phyloP scores from a whole-genome alignment of 1,139 yeast species.

The Blastobotrys elegans region DNA sequence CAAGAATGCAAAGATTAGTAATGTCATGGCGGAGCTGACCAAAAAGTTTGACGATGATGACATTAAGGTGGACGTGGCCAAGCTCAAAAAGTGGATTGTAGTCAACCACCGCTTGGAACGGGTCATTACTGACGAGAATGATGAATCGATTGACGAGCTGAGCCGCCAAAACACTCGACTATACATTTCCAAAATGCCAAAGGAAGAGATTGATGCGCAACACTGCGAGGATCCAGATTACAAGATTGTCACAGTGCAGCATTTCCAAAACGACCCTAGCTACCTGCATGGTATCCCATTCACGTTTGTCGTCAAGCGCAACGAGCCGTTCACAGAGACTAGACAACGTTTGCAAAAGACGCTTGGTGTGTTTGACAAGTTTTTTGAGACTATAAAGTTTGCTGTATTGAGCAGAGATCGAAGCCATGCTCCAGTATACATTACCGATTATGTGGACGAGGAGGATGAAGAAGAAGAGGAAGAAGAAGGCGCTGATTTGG shows the following conservation, averaged over 20 bases:
- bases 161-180: constrained; percentile 19
- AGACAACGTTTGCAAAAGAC: constrained; percentile 59
- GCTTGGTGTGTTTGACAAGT: constrained; percentile 72
- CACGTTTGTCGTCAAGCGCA: constrained; percentile 50
- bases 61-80: constrained; percentile 39
- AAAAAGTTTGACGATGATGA: constrained; percentile 42
- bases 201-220: constrained; percentile 31
- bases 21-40: constrained; percentile 53
- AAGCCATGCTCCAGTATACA: not conserved
- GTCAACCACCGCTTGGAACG: constrained; percentile 25
- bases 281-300: constrained; percentile 88
- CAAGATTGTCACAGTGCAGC: constrained; percentile 51
- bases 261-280: constrained; percentile 67
- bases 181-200: constrained; percentile 32
- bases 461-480: constrained; percentile 29
- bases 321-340: constrained; percentile 62
- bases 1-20: constrained; percentile 51
- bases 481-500: constrained; percentile 32
- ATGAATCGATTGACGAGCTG: constrained; percentile 19
- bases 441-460: constrained; percentile 40
- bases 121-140: constrained; percentile 20
- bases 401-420: constrained; percentile 38
- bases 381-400: constrained; percentile 68
- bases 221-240: constrained; percentile 18
- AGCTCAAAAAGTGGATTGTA: constrained; percentile 57